Evolutionary conservation across 441 rosid species (phyloP).

Genomic region (Bocquillonia castaneifolia): DNA sequence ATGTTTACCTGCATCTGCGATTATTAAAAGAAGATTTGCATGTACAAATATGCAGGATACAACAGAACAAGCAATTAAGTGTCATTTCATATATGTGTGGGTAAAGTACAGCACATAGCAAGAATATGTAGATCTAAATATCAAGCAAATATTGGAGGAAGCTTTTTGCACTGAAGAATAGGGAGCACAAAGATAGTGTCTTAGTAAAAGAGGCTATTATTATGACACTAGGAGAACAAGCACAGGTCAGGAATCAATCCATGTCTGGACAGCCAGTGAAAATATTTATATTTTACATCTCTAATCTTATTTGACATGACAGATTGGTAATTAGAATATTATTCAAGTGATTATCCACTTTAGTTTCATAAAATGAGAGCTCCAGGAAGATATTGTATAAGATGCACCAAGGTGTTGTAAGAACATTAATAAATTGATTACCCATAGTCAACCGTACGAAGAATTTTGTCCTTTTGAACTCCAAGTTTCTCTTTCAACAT

Average conservation of each 20-base stretch:
- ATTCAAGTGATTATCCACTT: not conserved
- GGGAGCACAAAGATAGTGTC: not conserved
- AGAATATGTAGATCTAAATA: no score
- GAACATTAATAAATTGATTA: conserved; percentile 26
- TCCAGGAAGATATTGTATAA: not conserved
- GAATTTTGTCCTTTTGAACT: conserved; percentile 58
- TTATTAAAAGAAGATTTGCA: not conserved
- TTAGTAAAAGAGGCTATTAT: not conserved
- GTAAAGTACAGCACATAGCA: not conserved
- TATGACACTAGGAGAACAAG: no score
- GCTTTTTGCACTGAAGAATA: not conserved
- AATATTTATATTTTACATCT: not conserved
- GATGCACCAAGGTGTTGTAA: conserved; percentile 1
- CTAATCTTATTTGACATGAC: not conserved
- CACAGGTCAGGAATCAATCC: not conserved
- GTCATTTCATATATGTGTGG: not conserved
- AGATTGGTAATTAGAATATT: not conserved
- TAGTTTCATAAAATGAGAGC: conserved; percentile 6
- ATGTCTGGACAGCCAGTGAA: not conserved
- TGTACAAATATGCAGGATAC: not conserved
- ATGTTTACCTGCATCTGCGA: not conserved
- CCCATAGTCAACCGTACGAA: conserved; percentile 73
- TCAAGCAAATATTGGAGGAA: no score
- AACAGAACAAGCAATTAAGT: not conserved
- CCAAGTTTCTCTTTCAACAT: conserved; percentile 85